These are phyloP conservation scores for Amanita fuliginea DNA, from an alignment of 768 basidiomycete species.

Conservation along the genomic window DNA sequence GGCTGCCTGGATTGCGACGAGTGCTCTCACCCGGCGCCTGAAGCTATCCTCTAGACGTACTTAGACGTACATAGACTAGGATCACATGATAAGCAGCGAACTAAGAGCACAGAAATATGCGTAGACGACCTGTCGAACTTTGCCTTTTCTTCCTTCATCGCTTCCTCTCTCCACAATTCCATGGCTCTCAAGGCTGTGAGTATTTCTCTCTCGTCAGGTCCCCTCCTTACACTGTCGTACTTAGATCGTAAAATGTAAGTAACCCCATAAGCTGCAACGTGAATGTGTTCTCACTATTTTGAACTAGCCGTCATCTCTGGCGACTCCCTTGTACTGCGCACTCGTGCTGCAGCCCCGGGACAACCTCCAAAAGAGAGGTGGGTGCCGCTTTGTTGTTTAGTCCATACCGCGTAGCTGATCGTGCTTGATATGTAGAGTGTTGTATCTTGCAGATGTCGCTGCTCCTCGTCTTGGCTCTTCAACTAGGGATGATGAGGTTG, in stretches of 20 bases:
- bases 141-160: neutral
- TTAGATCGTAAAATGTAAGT: constrained; percentile 59
- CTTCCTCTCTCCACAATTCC: constrained; percentile 8
- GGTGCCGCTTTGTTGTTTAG: neutral
- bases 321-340: constrained; percentile 80
- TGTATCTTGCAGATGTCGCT: constrained; percentile 81
- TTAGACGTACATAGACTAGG: neutral
- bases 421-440: constrained; percentile 36
- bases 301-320: constrained; percentile 76
- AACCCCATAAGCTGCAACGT: constrained; percentile 1
- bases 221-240: neutral
- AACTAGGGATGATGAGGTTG: constrained; percentile 81
- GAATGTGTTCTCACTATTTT: constrained; percentile 13
- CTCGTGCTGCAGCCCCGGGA: constrained; percentile 65
- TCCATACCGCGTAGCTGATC: neutral
- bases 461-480: constrained; percentile 80
- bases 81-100: neutral
- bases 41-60: neutral
- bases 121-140: neutral
- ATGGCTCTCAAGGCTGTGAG: constrained; percentile 77
- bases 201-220: constrained; percentile 2
- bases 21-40: neutral
- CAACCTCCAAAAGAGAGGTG: constrained; percentile 88
- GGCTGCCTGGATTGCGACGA: constrained; percentile 10
- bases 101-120: neutral